These are phyloP conservation scores for Calonectria hongkongensis DNA, from an alignment of 2,329 filamentous ascomycete species.

Conservation along the genomic window DNA sequence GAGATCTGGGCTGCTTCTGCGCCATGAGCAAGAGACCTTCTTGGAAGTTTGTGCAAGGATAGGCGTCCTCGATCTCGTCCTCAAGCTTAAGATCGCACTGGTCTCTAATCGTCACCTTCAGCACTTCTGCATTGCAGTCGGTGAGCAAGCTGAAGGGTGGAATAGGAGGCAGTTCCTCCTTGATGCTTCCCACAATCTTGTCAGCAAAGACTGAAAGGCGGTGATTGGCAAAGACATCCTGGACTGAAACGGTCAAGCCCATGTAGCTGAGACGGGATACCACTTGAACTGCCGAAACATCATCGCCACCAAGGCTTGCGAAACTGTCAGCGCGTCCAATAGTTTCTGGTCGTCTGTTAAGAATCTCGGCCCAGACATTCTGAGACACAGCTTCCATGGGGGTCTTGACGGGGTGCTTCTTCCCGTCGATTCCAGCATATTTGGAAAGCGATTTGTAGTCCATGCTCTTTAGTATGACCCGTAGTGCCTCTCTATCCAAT, in stretches of 20 bases:
- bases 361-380: conserved; percentile 7
- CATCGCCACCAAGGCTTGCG: neutral
- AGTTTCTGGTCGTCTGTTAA: neutral
- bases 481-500: neutral
- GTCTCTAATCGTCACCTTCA: neutral
- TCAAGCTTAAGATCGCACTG: neutral
- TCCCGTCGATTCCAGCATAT: neutral
- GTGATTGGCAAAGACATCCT: neutral
- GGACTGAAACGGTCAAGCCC: conserved; percentile 1
- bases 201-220: neutral
- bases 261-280: neutral
- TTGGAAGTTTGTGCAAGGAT: conserved; percentile 58
- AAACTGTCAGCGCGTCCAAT: conserved; percentile 3
- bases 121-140: neutral
- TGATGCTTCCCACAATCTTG: neutral
- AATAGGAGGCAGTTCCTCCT: neutral
- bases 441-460: neutral
- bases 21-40: conserved; percentile 57
- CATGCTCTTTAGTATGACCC: neutral
- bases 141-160: neutral
- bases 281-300: conserved; percentile 2
- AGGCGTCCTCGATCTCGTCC: conserved; percentile 10
- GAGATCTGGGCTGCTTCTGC: conserved; percentile 32
- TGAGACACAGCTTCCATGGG: conserved; percentile 2
- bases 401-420: neutral